Base-by-base conservation (phyloP, 129 eudicot genomes). In the Mikania micrantha region DNA sequence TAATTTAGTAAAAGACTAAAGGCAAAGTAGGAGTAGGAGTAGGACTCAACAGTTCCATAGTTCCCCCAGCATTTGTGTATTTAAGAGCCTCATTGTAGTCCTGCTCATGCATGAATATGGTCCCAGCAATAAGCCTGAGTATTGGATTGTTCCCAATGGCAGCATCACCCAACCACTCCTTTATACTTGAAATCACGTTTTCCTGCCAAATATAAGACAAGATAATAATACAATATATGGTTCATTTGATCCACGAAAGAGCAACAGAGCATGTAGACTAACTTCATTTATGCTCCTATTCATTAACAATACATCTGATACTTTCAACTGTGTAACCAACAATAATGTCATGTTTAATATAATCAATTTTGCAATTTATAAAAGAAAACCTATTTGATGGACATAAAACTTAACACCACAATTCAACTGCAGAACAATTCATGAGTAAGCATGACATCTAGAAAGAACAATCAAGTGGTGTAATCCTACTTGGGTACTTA, bases 21-120 rank as follows among this genome's bases (percentile, higher is more conserved):
- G n/a, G n/a, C n/a, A n/a, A n/a, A n/a, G n/a, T n/a, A n/a, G n/a
- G n/a, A n/a, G n/a, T n/a, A n/a, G n/a, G n/a, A 80, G 77, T 27
- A 82, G 61, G 62, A 87, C 95, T 90, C 82, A 92, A 74, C 99
- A 89, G 72, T 45, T 89, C 96, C 95, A 93, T 86, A 6, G 88
- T 86, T 10, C 99, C 96, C 32, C 91, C 98, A 76, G 81, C 85
- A 77, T 84, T 72, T 39, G 98, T 92, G 80, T 92, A 81, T 62
- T 92, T 92, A 67, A 88, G 77, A 70, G 96, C 98, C 66, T 92
- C 98, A 54, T 74, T 70, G 64, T 84, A 93, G 66, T 93, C 99
- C 77, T 93, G 92, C 50, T 93, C 96, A 57, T 89, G 90, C 87
- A 79, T 78, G 82, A 86, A 89, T 59, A 93, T 83, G 66, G 77